Percentiles rank a stretch among this genome's conserved stretches.
phyloP scores from a whole-genome alignment of 2,329 filamentous ascomycete species.

The Neocatenulostroma microsporum region DNA sequence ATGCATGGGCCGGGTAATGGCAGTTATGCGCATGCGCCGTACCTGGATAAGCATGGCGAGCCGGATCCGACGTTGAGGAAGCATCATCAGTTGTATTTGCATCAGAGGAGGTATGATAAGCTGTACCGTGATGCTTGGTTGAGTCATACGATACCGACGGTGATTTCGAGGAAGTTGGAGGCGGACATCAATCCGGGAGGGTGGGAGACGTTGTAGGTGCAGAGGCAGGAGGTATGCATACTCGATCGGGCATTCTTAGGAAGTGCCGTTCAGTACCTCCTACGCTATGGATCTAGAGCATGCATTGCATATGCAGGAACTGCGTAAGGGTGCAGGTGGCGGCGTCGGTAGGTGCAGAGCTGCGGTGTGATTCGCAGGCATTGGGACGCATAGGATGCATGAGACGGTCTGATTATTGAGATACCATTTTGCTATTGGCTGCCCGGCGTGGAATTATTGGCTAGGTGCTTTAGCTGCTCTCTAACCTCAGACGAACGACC shows the following conservation, averaged over 20 bases:
- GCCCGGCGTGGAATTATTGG: not conserved
- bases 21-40: slow-evolving; percentile 79
- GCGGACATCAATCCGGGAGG: slow-evolving; percentile 95
- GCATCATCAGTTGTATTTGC: slow-evolving; percentile 81
- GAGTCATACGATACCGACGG: slow-evolving; percentile 75
- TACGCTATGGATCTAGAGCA: no score
- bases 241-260: no score
- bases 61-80: slow-evolving; percentile 81
- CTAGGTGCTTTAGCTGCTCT: not conserved
- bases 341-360: no score
- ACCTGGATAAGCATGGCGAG: slow-evolving; percentile 93
- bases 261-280: no score
- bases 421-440: slow-evolving; percentile 1
- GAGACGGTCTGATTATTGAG: no score
- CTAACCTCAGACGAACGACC: no score
- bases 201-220: slow-evolving; percentile 72
- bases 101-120: slow-evolving; percentile 87
- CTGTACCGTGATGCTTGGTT: slow-evolving; percentile 81
- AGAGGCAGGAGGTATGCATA: no score
- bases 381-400: no score
- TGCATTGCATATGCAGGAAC: no score
- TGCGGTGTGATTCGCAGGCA: no score
- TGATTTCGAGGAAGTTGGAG: slow-evolving; percentile 84
- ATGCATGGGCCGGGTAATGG: slow-evolving; percentile 69
- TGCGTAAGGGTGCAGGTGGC: no score